phyloP scores from a whole-genome alignment of 2,329 filamentous ascomycete genomes.

The Hypomyces perniciosus region DNA sequence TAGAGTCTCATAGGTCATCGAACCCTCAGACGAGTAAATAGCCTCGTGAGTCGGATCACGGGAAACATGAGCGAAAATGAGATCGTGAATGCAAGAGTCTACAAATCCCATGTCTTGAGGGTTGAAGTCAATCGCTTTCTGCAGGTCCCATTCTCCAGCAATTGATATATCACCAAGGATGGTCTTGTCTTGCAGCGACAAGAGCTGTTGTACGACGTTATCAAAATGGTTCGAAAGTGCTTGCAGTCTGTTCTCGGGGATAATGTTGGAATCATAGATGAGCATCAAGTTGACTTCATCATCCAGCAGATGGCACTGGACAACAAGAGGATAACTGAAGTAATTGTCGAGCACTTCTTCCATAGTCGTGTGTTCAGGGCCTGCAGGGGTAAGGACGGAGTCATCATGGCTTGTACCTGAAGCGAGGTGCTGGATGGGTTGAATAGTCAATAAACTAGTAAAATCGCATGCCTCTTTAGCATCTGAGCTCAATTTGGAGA shows the following conservation, averaged over 20 bases:
- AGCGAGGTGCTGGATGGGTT: constrained; percentile 6
- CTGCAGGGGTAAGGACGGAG: background rate
- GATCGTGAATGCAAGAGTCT: background rate
- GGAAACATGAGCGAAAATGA: background rate
- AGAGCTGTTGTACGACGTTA: constrained; percentile 2
- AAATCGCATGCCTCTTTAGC: constrained; percentile 10
- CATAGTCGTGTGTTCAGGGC: background rate
- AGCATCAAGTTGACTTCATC: constrained; percentile 2
- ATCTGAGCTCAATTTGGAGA: constrained; percentile 17
- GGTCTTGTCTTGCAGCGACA: background rate
- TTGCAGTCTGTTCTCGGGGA: background rate
- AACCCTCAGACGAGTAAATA: constrained; percentile 6
- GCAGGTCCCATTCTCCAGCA: constrained; percentile 1
- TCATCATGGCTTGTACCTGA: background rate
- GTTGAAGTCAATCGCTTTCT: background rate
- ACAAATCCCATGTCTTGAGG: background rate
- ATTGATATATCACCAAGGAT: background rate
- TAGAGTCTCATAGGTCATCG: constrained; percentile 3
- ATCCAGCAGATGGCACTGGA: background rate
- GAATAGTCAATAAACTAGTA: constrained; percentile 9
- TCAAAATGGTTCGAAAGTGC: constrained; percentile 1
- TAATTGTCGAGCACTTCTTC: background rate
- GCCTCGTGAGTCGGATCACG: constrained; percentile 8
- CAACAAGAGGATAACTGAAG: constrained; percentile 4
- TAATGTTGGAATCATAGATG: background rate